Evolutionary conservation across 345 rosid species (phyloP), one percentile per base, ranked within the genome.

Genomic region (Brassica juncea): DNA sequence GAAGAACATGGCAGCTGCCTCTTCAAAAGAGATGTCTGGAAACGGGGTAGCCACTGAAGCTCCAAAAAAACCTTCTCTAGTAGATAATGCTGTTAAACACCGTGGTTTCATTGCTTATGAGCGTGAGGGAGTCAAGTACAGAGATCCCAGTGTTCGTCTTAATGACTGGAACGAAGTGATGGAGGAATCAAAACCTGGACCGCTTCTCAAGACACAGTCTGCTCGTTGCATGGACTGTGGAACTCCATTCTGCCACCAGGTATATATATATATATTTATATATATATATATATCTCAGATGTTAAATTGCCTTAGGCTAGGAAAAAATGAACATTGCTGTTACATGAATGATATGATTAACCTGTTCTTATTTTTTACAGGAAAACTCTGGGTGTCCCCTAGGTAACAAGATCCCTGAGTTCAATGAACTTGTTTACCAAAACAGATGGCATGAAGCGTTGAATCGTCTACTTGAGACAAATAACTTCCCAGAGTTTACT

Each of bases 191-290:
- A 84, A 88, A 69, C 97, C 97, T 70, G 91, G 98, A 23, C 91
- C 94, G 8, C 93, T 96, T 42, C 79, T 92, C 28, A 96, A 85
- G 59, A 96, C 99, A 2, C 99, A 96, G 78, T 88, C 99, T 15
- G 98, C 99, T 55, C 97, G 99, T 68, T 96, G 99, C 86, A 96
- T 96, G 99, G 99, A 93, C 77, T 96, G 99, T 82, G 99, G 99
- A 39, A 96, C 99, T 73, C 99, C 99, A 64, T 96, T 93, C 87
- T 96, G 99, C 86, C 98, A 96, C 77, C 99, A 96, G 96, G 99
- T 87, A 77, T 71, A 59, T 30, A 32, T 15, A 19, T 72, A 57
- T 27, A 31, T n/a, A n/a, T 27, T n/a, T 71, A 59, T 30, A 32
- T 15, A 19, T 72, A 57, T 27, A 31, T n/a, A n/a, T 27, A 55